Percentiles rank a stretch among this genome's conserved stretches.
Conservation (phyloP, 176 grass and related monocot species). For the Oryza nivara region DNA sequence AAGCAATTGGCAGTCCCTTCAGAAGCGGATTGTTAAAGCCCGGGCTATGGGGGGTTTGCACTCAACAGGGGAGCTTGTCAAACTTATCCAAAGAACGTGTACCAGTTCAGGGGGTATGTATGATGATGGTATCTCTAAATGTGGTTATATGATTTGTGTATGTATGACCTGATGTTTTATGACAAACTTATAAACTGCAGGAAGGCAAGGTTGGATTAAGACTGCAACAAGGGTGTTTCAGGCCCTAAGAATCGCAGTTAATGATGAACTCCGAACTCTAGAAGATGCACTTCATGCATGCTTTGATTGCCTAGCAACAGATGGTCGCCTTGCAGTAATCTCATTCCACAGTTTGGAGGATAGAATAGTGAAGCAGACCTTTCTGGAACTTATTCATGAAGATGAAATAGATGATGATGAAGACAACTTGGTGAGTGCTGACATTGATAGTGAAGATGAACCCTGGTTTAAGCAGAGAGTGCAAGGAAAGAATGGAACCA, state of each 20-base stretch:
- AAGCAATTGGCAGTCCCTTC: slow-evolving; percentile 83
- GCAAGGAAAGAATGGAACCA: slow-evolving; percentile 64
- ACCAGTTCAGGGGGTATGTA: slow-evolving; percentile 57
- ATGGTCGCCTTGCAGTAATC: slow-evolving; percentile 82
- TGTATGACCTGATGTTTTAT: not conserved
- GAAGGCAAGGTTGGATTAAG: slow-evolving; percentile 91
- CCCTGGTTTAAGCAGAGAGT: slow-evolving; percentile 65
- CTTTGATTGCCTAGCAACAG: slow-evolving; percentile 75
- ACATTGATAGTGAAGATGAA: slow-evolving; percentile 42
- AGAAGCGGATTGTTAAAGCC: slow-evolving; percentile 72
- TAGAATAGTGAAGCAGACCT: slow-evolving; percentile 84
- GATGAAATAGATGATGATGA: slow-evolving; percentile 34
- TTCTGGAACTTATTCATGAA: slow-evolving; percentile 71
- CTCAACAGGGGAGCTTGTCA: slow-evolving; percentile 63
- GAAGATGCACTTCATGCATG: slow-evolving; percentile 83
- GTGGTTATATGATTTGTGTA: not conserved
- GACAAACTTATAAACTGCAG: slow-evolving; percentile 50
- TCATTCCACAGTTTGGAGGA: slow-evolving; percentile 95
- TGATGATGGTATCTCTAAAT: slow-evolving; percentile 21
- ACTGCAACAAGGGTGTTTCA: slow-evolving; percentile 94
- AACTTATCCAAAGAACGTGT: slow-evolving; percentile 70
- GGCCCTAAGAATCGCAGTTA: slow-evolving; percentile 91
- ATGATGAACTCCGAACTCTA: slow-evolving; percentile 67
- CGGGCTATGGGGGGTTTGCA: slow-evolving; percentile 58
- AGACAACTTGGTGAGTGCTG: not conserved